phyloP scores from a whole-genome alignment of 2,329 filamentous ascomycete species.

The Nakataea oryzae region DNA sequence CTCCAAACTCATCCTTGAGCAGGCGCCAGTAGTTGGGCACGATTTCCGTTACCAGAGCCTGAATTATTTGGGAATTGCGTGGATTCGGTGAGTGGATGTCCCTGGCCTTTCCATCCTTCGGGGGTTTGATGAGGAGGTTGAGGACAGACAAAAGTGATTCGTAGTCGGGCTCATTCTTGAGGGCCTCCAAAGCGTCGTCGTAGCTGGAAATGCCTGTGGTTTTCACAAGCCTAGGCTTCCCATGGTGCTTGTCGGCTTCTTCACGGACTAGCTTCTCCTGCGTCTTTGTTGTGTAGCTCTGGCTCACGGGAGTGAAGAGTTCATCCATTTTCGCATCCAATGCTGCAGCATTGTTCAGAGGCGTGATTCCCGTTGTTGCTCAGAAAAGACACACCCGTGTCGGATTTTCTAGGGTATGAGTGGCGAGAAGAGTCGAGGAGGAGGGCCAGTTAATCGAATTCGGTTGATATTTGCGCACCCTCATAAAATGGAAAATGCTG shows the following conservation, averaged over 20 bases:
- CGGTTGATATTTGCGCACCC: too few species aligned
- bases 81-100: constrained; percentile 51
- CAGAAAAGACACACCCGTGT: too few species aligned
- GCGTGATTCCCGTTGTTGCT: not conserved
- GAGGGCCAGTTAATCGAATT: too few species aligned
- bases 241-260: constrained; percentile 16
- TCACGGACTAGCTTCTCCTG: constrained; percentile 26
- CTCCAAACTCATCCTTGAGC: constrained; percentile 36
- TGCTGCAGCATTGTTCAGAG: not conserved
- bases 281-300: constrained; percentile 31
- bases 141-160: constrained; percentile 42
- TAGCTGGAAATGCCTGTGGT: constrained; percentile 6
- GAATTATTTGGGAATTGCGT: constrained; percentile 62
- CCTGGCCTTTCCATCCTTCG: constrained; percentile 29
- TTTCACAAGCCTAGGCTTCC: not conserved
- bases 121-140: constrained; percentile 31
- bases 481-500: too few species aligned
- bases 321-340: constrained; percentile 37
- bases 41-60: constrained; percentile 62
- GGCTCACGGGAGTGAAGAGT: constrained; percentile 43
- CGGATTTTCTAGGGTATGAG: too few species aligned
- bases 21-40: constrained; percentile 74
- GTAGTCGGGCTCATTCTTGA: constrained; percentile 54
- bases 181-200: constrained; percentile 45
- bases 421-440: too few species aligned